Evolutionary conservation across 1,139 yeast genomes (phyloP), one percentile per base, ranked within the genome.

Genomic region (Candida glucosophila): DNA sequence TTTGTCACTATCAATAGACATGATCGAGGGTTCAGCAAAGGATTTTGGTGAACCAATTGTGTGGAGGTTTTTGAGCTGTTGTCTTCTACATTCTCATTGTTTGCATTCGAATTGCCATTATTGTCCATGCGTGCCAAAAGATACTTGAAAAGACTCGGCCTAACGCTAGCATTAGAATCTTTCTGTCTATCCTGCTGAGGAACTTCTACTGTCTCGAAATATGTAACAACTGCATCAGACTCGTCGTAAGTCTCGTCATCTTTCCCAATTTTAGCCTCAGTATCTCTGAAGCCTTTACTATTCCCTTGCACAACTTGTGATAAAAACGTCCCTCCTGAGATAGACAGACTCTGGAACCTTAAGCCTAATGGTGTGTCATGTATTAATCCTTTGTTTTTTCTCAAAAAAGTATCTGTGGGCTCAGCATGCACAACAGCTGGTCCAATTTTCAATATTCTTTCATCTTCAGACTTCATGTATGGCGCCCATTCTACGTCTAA

Each of bases 401-500:
- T 69, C 32, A 78, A 83, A 37, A 80, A 67, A 0, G 34, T 23
- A 3, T 68, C 77, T 0, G 75, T 71, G 1, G 44, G 22, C 17
- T 53, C 52, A 28, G 44, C 51, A 17, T 47, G 49, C 3, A 51
- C 62, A 26, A 56, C 50, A 0, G 61, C 69, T 10, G 64, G 62
- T 0, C 92, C 95, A 12, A 72, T 66, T 35, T 73, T 73, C 26
- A 85, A 39, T 1, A 86, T 67, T 29, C 93, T 63, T 49, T 88
- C 97, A 27, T 79, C 77, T 2, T 69, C 58, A 39, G 72, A 73
- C 9, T 55, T 57, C 32, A 86, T 57, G 37, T 67, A 70, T 22
- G 60, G 54, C 8, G 71, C 63, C 85, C 90, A 85, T 16, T 81
- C 79, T 14, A 71, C 54, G 41, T 85, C 95, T 3, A 77, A 44